These are phyloP conservation scores for Ophiostoma sp. DNA, from an alignment of 2,329 filamentous ascomycete species.

Conservation along the genomic window DNA sequence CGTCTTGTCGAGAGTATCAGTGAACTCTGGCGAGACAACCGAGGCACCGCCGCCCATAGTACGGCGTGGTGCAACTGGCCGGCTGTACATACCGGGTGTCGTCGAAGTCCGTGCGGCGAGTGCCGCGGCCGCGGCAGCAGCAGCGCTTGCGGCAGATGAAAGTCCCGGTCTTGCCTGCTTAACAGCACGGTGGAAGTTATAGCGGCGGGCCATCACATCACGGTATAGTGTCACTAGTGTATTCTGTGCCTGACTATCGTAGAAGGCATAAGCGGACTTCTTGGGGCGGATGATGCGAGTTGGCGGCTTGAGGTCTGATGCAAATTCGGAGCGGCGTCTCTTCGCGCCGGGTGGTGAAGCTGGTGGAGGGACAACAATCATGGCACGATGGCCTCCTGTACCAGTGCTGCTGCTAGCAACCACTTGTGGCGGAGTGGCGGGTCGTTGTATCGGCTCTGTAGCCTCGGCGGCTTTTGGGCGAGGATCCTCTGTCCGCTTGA, in stretches of 20 bases:
- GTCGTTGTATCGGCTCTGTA: background rate
- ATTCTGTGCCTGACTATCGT: conserved; percentile 26
- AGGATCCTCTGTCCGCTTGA: background rate
- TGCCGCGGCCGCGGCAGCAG: conserved; percentile 15
- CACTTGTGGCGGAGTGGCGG: conserved; percentile 51
- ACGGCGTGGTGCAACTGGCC: background rate
- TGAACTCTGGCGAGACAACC: conserved; percentile 20
- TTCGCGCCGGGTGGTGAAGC: conserved; percentile 25
- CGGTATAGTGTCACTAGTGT: conserved; percentile 23
- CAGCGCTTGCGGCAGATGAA: background rate
- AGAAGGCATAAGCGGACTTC: conserved; percentile 16
- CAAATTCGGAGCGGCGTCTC: conserved; percentile 28
- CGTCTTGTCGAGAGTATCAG: conserved; percentile 25
- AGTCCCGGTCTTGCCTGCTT: conserved; percentile 11
- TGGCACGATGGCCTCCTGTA: conserved; percentile 44
- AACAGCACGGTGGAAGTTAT: conserved; percentile 28
- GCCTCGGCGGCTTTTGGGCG: background rate
- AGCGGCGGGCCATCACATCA: conserved; percentile 28
- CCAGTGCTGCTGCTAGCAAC: conserved; percentile 56
- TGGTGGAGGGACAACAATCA: conserved; percentile 14
- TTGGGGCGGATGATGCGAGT: conserved; percentile 22
- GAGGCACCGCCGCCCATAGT: background rate
- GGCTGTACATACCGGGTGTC: background rate
- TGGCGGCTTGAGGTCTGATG: conserved; percentile 27
- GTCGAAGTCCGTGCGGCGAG: background rate